A percentile compares a stretch with the other conserved stretches of the same genome.
Conservation (phyloP, 768 basidiomycete genomes). For the Serendipita sp. region DNA sequence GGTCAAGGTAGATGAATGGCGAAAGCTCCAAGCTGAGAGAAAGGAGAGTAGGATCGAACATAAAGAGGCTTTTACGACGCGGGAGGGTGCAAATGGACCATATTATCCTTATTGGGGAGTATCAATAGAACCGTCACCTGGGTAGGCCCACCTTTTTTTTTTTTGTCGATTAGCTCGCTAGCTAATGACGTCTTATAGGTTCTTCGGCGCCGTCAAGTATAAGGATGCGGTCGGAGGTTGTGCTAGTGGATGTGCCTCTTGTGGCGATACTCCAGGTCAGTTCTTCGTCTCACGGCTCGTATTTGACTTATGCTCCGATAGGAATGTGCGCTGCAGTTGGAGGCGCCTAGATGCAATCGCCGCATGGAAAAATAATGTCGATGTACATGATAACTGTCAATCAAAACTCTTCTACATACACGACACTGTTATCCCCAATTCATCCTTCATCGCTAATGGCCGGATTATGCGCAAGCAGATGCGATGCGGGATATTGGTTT, state of each 20-base stretch:
- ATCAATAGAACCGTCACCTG: neutral
- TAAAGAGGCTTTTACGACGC: neutral
- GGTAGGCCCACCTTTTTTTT: neutral
- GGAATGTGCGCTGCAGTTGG: too few relatives aligned
- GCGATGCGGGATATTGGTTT: too few relatives aligned
- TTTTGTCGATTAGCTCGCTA: neutral
- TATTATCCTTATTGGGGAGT: constrained; percentile 1
- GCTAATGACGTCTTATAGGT: too few relatives aligned
- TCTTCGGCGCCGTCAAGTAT: neutral
- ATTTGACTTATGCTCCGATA: too few relatives aligned
- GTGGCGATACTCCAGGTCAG: neutral
- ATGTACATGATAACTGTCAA: too few relatives aligned
- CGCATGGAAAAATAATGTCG: too few relatives aligned
- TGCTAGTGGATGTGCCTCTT: neutral
- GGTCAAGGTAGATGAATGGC: neutral
- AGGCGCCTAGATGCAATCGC: too few relatives aligned
- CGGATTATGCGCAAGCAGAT: too few relatives aligned
- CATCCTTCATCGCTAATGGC: too few relatives aligned
- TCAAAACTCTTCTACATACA: too few relatives aligned
- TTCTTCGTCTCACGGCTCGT: too few relatives aligned
- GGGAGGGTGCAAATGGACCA: neutral
- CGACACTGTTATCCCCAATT: too few relatives aligned
- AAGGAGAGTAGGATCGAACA: neutral
- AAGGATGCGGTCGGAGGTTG: neutral
- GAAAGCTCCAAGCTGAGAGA: neutral